Conservation (phyloP, 208 protist genomes). For the Porcisia hertigi region DNA sequence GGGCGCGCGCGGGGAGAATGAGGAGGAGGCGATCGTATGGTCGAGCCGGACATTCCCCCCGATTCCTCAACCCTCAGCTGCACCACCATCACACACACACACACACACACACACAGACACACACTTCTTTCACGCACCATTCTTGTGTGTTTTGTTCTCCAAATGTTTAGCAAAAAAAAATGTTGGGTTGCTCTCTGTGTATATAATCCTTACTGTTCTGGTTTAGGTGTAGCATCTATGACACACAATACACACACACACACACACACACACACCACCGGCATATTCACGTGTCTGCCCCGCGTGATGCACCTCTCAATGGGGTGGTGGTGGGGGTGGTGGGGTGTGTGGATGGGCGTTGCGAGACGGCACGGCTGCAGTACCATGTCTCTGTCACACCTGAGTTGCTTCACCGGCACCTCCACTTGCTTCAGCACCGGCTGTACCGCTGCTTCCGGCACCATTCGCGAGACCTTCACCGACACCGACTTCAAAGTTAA, state of each 20-base stretch:
- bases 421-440: neutral
- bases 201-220: neutral
- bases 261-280: too few species aligned
- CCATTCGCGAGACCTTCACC: neutral
- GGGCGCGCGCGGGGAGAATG: too few species aligned
- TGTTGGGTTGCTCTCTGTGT: neutral
- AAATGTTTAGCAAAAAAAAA: too few species aligned
- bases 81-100: too few species aligned
- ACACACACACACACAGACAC: too few species aligned
- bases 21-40: too few species aligned
- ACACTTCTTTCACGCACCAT: too few species aligned
- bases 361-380: neutral
- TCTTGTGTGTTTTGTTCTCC: too few species aligned
- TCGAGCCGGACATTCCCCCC: too few species aligned
- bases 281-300: too few species aligned
- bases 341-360: neutral
- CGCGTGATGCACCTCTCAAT: too few species aligned
- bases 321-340: neutral
- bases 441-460: neutral
- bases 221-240: constrained; percentile 1
- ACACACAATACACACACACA: neutral
- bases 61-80: too few species aligned
- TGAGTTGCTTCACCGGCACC: neutral
- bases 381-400: neutral
- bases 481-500: neutral